phyloP scores from a whole-genome alignment of 2,329 filamentous ascomycete species.

The Aureobasidium leucospermi region DNA sequence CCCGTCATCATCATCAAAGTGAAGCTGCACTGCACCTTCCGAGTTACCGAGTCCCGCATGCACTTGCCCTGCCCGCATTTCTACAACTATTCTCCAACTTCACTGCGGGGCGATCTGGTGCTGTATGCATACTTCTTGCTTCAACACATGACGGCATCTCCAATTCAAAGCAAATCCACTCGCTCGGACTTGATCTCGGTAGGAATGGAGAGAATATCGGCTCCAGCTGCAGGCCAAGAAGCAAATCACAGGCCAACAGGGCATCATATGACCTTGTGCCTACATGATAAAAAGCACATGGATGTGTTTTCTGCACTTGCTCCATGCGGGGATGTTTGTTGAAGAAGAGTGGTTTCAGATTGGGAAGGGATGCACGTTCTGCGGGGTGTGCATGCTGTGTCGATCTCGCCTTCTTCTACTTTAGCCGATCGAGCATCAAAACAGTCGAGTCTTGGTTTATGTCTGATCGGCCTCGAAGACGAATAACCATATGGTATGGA shows the following conservation, averaged over 20 bases:
- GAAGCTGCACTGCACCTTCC: constrained; percentile 1
- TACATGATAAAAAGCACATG: background rate
- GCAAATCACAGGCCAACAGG: background rate
- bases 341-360: background rate
- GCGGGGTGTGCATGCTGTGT: constrained; percentile 8
- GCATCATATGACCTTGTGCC: background rate
- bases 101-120: background rate
- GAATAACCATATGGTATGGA: background rate
- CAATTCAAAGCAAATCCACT: background rate
- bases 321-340: constrained; percentile 10
- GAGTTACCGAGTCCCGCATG: background rate
- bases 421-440: background rate
- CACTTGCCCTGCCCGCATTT: background rate
- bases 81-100: background rate
- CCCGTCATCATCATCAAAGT: background rate
- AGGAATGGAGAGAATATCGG: background rate
- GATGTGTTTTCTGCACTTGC: background rate
- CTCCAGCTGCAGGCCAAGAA: background rate
- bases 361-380: constrained; percentile 9
- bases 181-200: constrained; percentile 3
- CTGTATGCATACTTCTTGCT: constrained; percentile 3
- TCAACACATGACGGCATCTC: background rate
- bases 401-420: background rate
- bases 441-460: background rate
- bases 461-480: background rate